Conservation (phyloP, 768 basidiomycete genomes). For the Xanthoconium purpureum region DNA sequence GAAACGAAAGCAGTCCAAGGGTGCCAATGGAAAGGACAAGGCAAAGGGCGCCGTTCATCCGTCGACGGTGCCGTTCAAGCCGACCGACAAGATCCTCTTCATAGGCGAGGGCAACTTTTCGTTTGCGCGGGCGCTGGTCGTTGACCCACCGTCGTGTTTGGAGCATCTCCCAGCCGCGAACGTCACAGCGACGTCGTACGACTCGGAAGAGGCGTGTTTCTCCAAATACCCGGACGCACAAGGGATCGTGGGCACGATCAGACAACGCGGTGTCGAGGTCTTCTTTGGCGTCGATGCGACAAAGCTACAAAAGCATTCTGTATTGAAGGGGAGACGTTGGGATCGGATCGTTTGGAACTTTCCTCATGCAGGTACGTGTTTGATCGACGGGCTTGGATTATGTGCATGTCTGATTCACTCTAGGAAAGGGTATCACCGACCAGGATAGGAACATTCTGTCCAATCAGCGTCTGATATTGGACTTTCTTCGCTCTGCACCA, state of each 20-base stretch:
- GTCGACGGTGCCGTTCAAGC: slow-evolving; percentile 61
- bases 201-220: slow-evolving; percentile 71
- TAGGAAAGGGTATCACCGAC: slow-evolving; percentile 87
- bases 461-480: slow-evolving; percentile 81
- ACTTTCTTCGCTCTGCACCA: slow-evolving; percentile 74
- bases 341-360: slow-evolving; percentile 93
- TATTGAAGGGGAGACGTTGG: slow-evolving; percentile 62
- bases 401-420: not conserved
- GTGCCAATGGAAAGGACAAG: slow-evolving; percentile 31
- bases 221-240: slow-evolving; percentile 78
- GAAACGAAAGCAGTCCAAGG: slow-evolving; percentile 34
- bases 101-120: slow-evolving; percentile 97
- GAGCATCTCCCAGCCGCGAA: slow-evolving; percentile 58
- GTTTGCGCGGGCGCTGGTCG: slow-evolving; percentile 72
- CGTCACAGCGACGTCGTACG: slow-evolving; percentile 83
- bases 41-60: slow-evolving; percentile 33
- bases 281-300: slow-evolving; percentile 87
- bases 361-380: slow-evolving; percentile 78
- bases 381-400: not conserved
- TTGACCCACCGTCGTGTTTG: slow-evolving; percentile 43
- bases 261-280: slow-evolving; percentile 61
- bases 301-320: slow-evolving; percentile 54
- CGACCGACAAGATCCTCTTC: slow-evolving; percentile 67
- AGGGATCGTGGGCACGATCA: slow-evolving; percentile 53
- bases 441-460: slow-evolving; percentile 90